Evolutionary conservation across 2,329 filamentous ascomycete genomes (phyloP).

Genomic region (Ceratocystis colombiana): DNA sequence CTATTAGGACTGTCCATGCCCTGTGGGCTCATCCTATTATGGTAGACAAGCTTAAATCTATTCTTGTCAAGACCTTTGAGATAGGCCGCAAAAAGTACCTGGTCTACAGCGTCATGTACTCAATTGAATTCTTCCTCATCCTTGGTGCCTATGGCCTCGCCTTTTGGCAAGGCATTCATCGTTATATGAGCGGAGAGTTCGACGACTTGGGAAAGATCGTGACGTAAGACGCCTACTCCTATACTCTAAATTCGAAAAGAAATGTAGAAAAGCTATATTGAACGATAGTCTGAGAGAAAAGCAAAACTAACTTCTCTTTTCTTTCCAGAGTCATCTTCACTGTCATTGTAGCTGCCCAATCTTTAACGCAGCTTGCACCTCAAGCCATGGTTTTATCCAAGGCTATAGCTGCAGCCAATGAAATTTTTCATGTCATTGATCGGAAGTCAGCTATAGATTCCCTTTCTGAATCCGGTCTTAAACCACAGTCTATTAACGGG

Average conservation of each 20-base stretch:
- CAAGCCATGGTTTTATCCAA: conserved; percentile 39
- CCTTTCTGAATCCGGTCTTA: conserved; percentile 34
- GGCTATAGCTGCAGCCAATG: conserved; percentile 39
- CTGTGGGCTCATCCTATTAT: conserved; percentile 42
- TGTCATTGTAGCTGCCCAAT: conserved; percentile 39
- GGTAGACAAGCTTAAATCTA: conserved; percentile 35
- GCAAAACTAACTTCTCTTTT: background rate
- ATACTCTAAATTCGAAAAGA: background rate
- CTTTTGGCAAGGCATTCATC: conserved; percentile 44
- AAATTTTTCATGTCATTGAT: conserved; percentile 42
- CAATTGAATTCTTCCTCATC: conserved; percentile 40
- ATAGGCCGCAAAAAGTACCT: conserved; percentile 38
- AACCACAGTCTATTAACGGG: conserved; percentile 30
- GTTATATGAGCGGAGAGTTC: conserved; percentile 40
- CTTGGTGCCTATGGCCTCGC: conserved; percentile 41
- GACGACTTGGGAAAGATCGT: conserved; percentile 38
- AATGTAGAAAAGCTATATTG: background rate
- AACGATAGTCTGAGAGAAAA: background rate
- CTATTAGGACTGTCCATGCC: conserved; percentile 42
- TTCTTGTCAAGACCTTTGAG: conserved; percentile 35
- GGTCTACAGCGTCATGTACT: conserved; percentile 38
- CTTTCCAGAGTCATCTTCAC: conserved; percentile 38
- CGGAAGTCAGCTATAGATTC: conserved; percentile 38
- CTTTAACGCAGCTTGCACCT: conserved; percentile 40
- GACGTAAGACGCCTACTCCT: conserved; percentile 32